Percentiles rank a stretch among this genome's conserved stretches.
Conservation (phyloP, 768 basidiomycete species). For the Lentinula raphanica region DNA sequence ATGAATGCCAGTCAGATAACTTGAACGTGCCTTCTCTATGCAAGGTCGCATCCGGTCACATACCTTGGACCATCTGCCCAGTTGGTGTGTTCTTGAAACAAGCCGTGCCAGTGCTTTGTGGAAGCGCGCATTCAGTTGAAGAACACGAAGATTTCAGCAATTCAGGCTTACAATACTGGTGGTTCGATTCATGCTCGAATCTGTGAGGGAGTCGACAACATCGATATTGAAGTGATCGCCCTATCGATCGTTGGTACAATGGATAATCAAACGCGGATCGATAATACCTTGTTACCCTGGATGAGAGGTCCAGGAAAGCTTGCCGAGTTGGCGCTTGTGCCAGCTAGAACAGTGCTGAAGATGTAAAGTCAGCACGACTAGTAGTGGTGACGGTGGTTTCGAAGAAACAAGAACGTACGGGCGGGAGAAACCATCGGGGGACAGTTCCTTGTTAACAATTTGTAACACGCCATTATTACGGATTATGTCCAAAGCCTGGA, state of each 20-base stretch:
- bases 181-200: slow-evolving; percentile 30
- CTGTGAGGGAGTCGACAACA: slow-evolving; percentile 32
- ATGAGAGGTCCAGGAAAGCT: slow-evolving; percentile 9
- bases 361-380: neutral
- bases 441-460: slow-evolving; percentile 5
- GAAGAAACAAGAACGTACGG: neutral
- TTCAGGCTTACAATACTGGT: slow-evolving; percentile 32
- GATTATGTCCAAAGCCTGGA: neutral
- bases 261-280: no score
- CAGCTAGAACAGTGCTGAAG: slow-evolving; percentile 6
- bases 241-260: slow-evolving; percentile 13
- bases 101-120: slow-evolving; percentile 21
- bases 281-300: slow-evolving; percentile 6
- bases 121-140: neutral
- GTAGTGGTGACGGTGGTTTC: no score
- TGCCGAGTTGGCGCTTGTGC: neutral
- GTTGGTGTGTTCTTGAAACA: slow-evolving; percentile 18
- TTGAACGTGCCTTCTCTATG: no score
- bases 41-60: slow-evolving; percentile 9
- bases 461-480: neutral
- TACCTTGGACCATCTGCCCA: slow-evolving; percentile 19
- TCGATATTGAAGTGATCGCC: slow-evolving; percentile 31
- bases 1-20: neutral
- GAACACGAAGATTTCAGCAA: neutral
- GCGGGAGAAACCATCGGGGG: slow-evolving; percentile 1